Evolutionary conservation across 768 basidiomycete species (phyloP).

Genomic region (Tremella fuciformis): DNA sequence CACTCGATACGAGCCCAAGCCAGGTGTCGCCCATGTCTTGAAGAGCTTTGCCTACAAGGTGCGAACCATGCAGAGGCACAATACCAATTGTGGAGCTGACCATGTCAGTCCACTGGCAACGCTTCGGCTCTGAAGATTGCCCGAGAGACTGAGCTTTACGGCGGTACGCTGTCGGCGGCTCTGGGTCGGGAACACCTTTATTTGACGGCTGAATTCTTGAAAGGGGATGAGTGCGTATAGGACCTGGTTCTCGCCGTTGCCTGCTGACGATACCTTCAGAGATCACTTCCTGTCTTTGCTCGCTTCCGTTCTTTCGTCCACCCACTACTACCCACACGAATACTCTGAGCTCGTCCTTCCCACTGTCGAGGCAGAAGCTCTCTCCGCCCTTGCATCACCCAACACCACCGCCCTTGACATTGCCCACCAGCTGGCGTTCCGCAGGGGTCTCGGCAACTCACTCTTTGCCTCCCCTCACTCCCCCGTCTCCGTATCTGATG

Average conservation of each 20-base stretch:
- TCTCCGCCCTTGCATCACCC: slow-evolving; percentile 62
- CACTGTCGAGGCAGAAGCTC: slow-evolving; percentile 68
- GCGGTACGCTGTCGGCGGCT: slow-evolving; percentile 80
- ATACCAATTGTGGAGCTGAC: not conserved
- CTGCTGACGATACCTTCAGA: slow-evolving; percentile 55
- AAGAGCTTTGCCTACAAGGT: slow-evolving; percentile 99
- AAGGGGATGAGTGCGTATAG: slow-evolving; percentile 90
- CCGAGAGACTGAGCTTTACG: slow-evolving; percentile 88
- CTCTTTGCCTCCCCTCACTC: slow-evolving; percentile 75
- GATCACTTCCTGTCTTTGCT: slow-evolving; percentile 86
- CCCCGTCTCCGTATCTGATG: slow-evolving; percentile 56
- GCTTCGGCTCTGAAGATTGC: slow-evolving; percentile 86
- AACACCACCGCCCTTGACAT: slow-evolving; percentile 73
- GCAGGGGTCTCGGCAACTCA: slow-evolving; percentile 84
- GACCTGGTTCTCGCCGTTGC: not conserved
- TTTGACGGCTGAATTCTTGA: slow-evolving; percentile 89
- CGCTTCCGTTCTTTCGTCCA: slow-evolving; percentile 74
- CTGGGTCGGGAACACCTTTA: slow-evolving; percentile 86
- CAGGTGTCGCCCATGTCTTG: slow-evolving; percentile 87
- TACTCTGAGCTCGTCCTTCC: slow-evolving; percentile 56
- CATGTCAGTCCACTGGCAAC: slow-evolving; percentile 71
- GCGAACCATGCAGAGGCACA: slow-evolving; percentile 34
- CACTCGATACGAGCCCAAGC: slow-evolving; percentile 77
- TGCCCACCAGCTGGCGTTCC: slow-evolving; percentile 89
- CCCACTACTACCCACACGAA: slow-evolving; percentile 62